Evolutionary conservation across 106 monocot species (phyloP), one percentile per base, ranked within the genome.

Genomic region (Dactylorhiza incarnata): DNA sequence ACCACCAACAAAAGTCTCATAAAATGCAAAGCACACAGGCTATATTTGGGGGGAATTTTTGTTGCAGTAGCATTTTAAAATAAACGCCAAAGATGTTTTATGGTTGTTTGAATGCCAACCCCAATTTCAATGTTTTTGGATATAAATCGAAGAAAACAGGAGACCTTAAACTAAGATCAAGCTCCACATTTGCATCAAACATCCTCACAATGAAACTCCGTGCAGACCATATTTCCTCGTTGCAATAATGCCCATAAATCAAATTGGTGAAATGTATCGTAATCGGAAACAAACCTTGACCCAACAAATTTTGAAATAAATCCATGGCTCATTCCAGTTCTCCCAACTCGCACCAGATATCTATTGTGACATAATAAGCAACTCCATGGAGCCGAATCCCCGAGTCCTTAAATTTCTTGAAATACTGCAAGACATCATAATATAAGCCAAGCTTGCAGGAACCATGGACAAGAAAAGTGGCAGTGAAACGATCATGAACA

Each of bases 261-360:
- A 97, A 74, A 58, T 71, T 87, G 15, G 96, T 97, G 52, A 89
- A 97, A 73, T 93, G 91, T 20, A 87, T 81, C 52, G 72, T 84
- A 55, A 91, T 93, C 13, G 84, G 89, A 45, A 68, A 51, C 68
- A 93, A 76, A 7, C 80, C 82, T 6, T 59, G 68, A 68, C 9
- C 19, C 72, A 76, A 89, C 91, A 97, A 91, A 81, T 97, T 91
- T 22, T 81, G 50, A 66, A 93, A 74, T 71, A 91, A 53, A 19
- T 82, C 66, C 52, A 79, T 54, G 13, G 91, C 96, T 44, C 87
- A 81, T 46, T 48, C 81, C 89, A 89, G 82, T 50, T 82, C 74
- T 22, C 90, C 93, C 26, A 89, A 71, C 81, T 86, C 86, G 83
- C 91, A 97, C 66, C 85, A 80, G 53, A 89, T 85, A 83, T 74